Evolutionary conservation across 2,329 filamentous ascomycete species (phyloP).

Genomic region (Fusarium denticulatum): DNA sequence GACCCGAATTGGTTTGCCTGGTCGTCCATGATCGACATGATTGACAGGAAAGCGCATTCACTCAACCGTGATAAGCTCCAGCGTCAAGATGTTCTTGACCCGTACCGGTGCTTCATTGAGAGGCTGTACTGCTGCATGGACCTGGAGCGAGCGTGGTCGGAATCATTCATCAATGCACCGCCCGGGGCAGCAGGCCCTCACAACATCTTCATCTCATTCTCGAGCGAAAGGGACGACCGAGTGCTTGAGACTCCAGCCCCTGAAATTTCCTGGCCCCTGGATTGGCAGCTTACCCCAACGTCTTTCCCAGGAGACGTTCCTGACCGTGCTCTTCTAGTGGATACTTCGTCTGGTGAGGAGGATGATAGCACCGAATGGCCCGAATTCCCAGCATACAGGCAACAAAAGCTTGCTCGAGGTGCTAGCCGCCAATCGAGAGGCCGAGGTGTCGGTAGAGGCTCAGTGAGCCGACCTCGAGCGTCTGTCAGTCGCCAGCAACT

Average conservation of each 20-base stretch:
- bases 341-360: conserved; percentile 32
- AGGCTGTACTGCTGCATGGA: conserved; percentile 53
- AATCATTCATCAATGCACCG: conserved; percentile 39
- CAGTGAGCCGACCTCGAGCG: conserved; percentile 1
- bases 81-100: neutral
- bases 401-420: neutral
- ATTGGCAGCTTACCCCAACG: conserved; percentile 38
- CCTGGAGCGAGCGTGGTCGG: conserved; percentile 57
- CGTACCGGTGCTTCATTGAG: conserved; percentile 37
- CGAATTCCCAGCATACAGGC: conserved; percentile 1
- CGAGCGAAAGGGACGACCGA: conserved; percentile 12
- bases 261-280: conserved; percentile 39
- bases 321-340: conserved; percentile 9
- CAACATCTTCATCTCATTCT: conserved; percentile 48
- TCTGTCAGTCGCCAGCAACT: conserved; percentile 9
- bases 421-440: neutral
- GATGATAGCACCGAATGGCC: conserved; percentile 31
- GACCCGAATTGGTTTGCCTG: conserved; percentile 49
- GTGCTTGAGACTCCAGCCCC: neutral
- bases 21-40: conserved; percentile 43
- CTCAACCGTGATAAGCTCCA: conserved; percentile 23
- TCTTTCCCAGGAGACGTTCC: conserved; percentile 22
- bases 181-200: conserved; percentile 44
- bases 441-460: conserved; percentile 4
- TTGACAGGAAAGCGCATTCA: conserved; percentile 42